Evolutionary conservation across 805 yeast genomes (phyloP).

Genomic region (Yarrowia porcina): DNA sequence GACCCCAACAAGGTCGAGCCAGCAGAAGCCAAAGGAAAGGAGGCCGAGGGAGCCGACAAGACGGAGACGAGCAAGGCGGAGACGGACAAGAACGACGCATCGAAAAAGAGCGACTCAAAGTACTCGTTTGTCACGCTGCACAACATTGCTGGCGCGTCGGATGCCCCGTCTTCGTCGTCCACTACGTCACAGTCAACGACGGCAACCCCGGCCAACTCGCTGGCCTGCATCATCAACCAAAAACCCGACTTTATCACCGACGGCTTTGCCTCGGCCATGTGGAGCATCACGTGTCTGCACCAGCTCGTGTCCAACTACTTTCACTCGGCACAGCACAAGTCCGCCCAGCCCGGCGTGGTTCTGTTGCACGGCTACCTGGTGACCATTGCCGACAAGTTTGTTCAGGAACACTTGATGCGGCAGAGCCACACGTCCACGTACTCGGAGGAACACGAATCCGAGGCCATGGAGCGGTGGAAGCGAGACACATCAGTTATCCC

Average conservation of each 20-base stretch:
- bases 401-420: slow-evolving; percentile 26
- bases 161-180: neutral
- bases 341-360: slow-evolving; percentile 11
- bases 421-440: neutral
- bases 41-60: neutral
- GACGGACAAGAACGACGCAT: no score
- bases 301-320: slow-evolving; percentile 29
- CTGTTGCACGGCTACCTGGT: slow-evolving; percentile 32
- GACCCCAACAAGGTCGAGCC: neutral
- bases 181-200: neutral
- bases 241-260: slow-evolving; percentile 29
- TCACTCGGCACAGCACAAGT: neutral
- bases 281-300: slow-evolving; percentile 33
- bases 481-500: neutral
- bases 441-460: neutral
- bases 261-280: slow-evolving; percentile 31
- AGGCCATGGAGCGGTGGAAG: slow-evolving; percentile 13
- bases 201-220: slow-evolving; percentile 14
- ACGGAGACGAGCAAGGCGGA: neutral
- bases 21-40: neutral
- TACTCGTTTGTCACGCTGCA: slow-evolving; percentile 15
- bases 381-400: slow-evolving; percentile 32
- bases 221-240: slow-evolving; percentile 24
- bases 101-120: no score
- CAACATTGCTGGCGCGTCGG: neutral